Base-by-base conservation (phyloP, 139 green algal genomes). In the Volvox reticuliferus region DNA sequence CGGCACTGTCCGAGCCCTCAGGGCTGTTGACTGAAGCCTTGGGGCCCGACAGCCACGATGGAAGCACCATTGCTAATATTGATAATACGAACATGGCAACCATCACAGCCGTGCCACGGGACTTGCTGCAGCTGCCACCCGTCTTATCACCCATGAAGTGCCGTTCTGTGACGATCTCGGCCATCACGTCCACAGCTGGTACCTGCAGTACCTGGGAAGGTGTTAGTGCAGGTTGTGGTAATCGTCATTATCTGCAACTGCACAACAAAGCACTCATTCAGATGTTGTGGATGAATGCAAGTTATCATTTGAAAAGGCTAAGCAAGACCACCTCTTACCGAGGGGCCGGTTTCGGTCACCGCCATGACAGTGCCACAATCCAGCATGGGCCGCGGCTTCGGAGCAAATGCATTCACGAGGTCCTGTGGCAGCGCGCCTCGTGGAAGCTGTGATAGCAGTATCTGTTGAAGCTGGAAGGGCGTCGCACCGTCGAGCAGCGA, bases 381-480 rank as follows among this genome's bases (percentile, higher is more conserved):
- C 5, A 9, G 44, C 37, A 36, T 21, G 21, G 24, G 37, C 21
- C 79, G 79, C 37, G 79, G 37, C 44, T 67, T 67, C 20, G 26
- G 80, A 24, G 62, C 62, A 61, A 87, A 87, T 20, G n/a, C 62
- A 19, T 87, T 63, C 14, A 67, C 62, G 12, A 87, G 18, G 6
- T 61, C 82, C 26, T 71, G 78, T 16, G 50, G 30, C 3, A 77
- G 12, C 30, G 62, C 30, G 30, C 61, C 63, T 13, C 18, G 63
- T 67, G 82, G 82, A 35, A 88, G 22, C 63, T 32, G 17, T 3
- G 65, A 35, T 9, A 88, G 63, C 82, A 88, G 63, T 32, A 67
- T 13, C 9, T 26, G 63, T 62, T 88, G 82, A 35, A 88, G 82
- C 33, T 88, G 82, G 33, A 67, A 14, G 24, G 82, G 82, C 22